A percentile compares a stretch with the other conserved stretches of the same genome.
Conservation (phyloP, 768 basidiomycete species). For the Coprinopsis strossmayeri region DNA sequence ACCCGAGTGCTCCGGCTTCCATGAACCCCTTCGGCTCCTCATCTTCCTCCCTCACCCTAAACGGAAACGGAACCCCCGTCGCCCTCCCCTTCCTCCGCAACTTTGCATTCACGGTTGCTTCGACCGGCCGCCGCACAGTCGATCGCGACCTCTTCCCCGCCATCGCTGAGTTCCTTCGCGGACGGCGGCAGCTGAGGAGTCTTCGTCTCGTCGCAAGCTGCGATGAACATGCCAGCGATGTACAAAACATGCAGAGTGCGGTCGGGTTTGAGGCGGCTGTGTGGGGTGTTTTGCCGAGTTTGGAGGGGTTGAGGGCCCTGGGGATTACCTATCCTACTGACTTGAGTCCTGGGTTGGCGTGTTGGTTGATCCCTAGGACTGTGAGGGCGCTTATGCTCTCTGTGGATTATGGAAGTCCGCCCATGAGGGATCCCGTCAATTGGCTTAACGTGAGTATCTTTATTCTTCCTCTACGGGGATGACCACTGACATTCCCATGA, state of each 20-base stretch:
- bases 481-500: neutral
- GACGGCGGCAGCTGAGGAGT: conserved; percentile 42
- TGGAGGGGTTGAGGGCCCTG: conserved; percentile 45
- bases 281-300: conserved; percentile 64
- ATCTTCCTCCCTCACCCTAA: neutral
- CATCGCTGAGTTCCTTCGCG: conserved; percentile 59
- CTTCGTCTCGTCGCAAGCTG: conserved; percentile 39
- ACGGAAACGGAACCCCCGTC: conserved; percentile 9
- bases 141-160: conserved; percentile 67
- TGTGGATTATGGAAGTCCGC: conserved; percentile 30
- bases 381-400: conserved; percentile 43
- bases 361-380: conserved; percentile 59
- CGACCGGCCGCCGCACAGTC: conserved; percentile 32
- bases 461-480: conserved; percentile 8
- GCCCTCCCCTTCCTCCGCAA: conserved; percentile 51
- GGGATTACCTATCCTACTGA: conserved; percentile 61
- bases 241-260: conserved; percentile 29
- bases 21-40: too few relatives aligned
- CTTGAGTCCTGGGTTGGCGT: conserved; percentile 53
- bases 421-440: conserved; percentile 31
- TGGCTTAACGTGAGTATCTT: conserved; percentile 34
- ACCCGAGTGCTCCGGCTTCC: too few relatives aligned
- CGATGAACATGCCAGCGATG: conserved; percentile 2
- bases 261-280: conserved; percentile 64
- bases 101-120: conserved; percentile 50